Evolutionary conservation across 2,329 filamentous ascomycete species (phyloP), one percentile per base, ranked within the genome.

Genomic region (Neonectria punicea): DNA sequence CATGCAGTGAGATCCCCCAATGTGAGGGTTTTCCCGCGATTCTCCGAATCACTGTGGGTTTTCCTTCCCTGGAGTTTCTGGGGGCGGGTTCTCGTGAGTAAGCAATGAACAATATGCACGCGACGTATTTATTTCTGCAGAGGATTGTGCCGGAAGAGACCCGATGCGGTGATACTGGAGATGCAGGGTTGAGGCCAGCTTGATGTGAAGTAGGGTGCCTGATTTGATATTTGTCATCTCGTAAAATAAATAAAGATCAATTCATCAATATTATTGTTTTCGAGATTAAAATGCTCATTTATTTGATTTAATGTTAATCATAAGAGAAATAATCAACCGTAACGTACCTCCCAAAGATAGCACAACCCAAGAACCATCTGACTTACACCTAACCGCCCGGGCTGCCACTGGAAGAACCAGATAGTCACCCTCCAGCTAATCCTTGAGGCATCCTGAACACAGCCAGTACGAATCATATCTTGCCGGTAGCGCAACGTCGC

Each of bases 331-430:
- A 11, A 51, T 32, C n/a, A 28, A 51, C 3, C 10, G 30, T 14
- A 7, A 28, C 5, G 9, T 20, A 32, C 20, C 9, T 6, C 47
- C 28, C 47, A 51, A 22, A 18, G 47, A 32, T 50, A 13, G 28
- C 18, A 34, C 28, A 51, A 30, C 49, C 28, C 49, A 51, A 51
- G 10, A 20, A 6, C 49, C 43, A 36, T 32, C 53, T 47, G 53
- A 36, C 53, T 57, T 30, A 47, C 47, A 60, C 36, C 49, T 55
- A 56, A n/a, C 58, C 58, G 58, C 58, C 58, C 32, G 43, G n/a
- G 36, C 51, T 55, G n/a, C 43, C 44, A 34, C 58, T 20, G 18
- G 18, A 8, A 36, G 34, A 16, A 34, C 49, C 58, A 25, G 43
- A 54, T 49, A 20, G 41, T 41, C 28, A 43, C 58, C 51, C 28